Percentiles rank a stretch among this genome's conserved stretches.
phyloP scores from a whole-genome alignment of 345 rosid genomes.

The Populus davidiana region DNA sequence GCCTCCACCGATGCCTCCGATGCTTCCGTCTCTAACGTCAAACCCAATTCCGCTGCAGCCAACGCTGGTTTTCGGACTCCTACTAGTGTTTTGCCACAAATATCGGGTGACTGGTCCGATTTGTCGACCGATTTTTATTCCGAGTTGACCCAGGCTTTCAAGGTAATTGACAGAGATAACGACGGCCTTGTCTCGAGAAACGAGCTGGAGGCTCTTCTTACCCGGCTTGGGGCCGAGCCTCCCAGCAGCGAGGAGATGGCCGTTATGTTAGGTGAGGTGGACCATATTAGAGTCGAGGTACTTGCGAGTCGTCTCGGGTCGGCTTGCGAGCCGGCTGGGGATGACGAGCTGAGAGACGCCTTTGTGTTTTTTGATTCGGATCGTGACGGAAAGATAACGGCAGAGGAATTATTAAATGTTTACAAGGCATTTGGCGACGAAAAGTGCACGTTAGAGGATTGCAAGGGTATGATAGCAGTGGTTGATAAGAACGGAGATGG shows the following conservation, averaged over 20 bases:
- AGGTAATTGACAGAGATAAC: constrained; percentile 50
- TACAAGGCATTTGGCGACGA: constrained; percentile 66
- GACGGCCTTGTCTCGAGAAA: constrained; percentile 51
- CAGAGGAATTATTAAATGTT: constrained; percentile 59
- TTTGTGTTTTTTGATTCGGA: constrained; percentile 76
- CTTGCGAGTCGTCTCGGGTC: constrained; percentile 45
- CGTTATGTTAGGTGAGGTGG: constrained; percentile 59
- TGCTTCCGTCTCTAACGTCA: constrained; percentile 23
- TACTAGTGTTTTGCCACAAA: constrained; percentile 56
- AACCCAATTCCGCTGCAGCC: constrained; percentile 8
- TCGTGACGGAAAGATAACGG: constrained; percentile 85
- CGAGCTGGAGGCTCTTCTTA: constrained; percentile 62
- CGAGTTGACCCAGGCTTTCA: constrained; percentile 51
- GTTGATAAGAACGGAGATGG: constrained; percentile 78
- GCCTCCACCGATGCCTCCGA: constrained; percentile 35
- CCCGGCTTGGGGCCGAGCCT: constrained; percentile 50
- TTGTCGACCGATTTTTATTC: constrained; percentile 22
- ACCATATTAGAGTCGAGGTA: constrained; percentile 52
- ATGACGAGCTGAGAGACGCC: constrained; percentile 64
- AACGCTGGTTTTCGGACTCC: constrained; percentile 46
- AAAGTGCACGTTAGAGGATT: constrained; percentile 78
- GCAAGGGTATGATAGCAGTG: constrained; percentile 78
- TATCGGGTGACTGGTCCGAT: constrained; percentile 48
- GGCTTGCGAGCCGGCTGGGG: constrained; percentile 43
- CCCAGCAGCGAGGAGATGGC: constrained; percentile 58